Base-by-base conservation (phyloP, 495 filamentous ascomycete genomes). In the Aspergillus indologenus region DNA sequence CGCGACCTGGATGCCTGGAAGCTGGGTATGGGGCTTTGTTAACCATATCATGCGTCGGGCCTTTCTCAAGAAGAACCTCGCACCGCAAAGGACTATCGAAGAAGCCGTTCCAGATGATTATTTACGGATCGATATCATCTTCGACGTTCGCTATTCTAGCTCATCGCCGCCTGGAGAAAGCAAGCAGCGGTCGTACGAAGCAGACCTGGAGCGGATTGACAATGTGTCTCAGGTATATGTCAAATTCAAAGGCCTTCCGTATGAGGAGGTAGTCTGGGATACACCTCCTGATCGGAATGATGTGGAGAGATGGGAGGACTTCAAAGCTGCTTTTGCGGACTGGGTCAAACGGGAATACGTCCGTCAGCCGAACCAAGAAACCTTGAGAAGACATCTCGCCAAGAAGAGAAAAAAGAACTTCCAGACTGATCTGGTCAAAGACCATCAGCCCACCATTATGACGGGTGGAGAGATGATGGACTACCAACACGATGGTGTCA, bases 191-290 rank as follows among this genome's bases (percentile, higher is more conserved):
- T 29, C 48, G 48, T 69, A 76, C 59, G 80, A 87, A 51, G 77
- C 87, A 26, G 90, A 93, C 66, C 75, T 87, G 52, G 77, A 76
- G 14, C 80, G 85, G 0, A 85, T 95, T 43, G 79, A 80, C 11
- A 81, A 92, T 58, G 84, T 96, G 20, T 75, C 79, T 18, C 75
- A 83, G 62, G 91, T 90, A 11, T 82, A 85, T 24, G 86, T 96
- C 65, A 99, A 99, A 61, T 98, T 90, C 69, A 90, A 93, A 70
- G 95, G 95, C n/a, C 79, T 98, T n/a, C 80, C 86, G 6, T 98
- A 97, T 68, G 92, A 97, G 59, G 90, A 98, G 40, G 74, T 85
- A 0, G 90, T 94, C 1, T 97, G 93, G 93, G 93, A 96, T 58
- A 77, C 81, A 2, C 90, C 91, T 0, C 95, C 95, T 2, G 69